These are phyloP conservation scores for Phyllachora maydis DNA, from an alignment of 2,329 filamentous ascomycete species.

Conservation along the genomic window DNA sequence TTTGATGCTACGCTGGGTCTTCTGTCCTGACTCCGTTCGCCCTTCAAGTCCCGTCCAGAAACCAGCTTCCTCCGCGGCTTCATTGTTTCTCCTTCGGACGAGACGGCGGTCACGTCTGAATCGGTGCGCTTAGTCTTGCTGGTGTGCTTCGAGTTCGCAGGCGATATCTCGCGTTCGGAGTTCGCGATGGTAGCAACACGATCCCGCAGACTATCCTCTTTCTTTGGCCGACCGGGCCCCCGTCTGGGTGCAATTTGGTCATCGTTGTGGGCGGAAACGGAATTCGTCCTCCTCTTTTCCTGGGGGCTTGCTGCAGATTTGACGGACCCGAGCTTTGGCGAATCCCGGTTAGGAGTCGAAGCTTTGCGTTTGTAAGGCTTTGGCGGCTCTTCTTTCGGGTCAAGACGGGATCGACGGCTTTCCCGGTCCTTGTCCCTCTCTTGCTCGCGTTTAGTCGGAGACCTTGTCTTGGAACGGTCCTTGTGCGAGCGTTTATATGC, in stretches of 20 bases:
- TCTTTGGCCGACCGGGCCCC: slow-evolving; percentile 29
- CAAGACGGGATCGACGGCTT: slow-evolving; percentile 21
- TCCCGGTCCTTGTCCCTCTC: slow-evolving; percentile 21
- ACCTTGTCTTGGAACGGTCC: slow-evolving; percentile 24
- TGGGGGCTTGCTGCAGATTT: slow-evolving; percentile 21
- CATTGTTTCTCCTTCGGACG: slow-evolving; percentile 33
- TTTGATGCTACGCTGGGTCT: slow-evolving; percentile 36
- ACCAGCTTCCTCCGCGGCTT: slow-evolving; percentile 43
- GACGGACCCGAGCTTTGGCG: slow-evolving; percentile 16
- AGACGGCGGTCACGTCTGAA: slow-evolving; percentile 26
- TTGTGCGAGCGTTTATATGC: slow-evolving; percentile 33
- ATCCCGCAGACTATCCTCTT: no score
- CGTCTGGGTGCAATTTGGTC: slow-evolving; percentile 26
- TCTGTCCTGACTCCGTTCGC: slow-evolving; percentile 35
- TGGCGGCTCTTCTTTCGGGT: slow-evolving; percentile 19
- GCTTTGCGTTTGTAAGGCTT: slow-evolving; percentile 22
- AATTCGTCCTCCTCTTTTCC: slow-evolving; percentile 25
- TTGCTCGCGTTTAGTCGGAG: slow-evolving; percentile 21
- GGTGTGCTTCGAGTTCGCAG: slow-evolving; percentile 22
- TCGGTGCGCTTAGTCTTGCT: slow-evolving; percentile 30
- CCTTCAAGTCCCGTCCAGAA: slow-evolving; percentile 39
- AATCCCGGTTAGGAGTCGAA: slow-evolving; percentile 26
- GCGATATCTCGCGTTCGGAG: slow-evolving; percentile 32
- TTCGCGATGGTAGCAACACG: slow-evolving; percentile 21
- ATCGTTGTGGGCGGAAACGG: slow-evolving; percentile 20